Base-by-base conservation (phyloP, 371 early-diverging fungal species). In the Circinella umbellata region DNA sequence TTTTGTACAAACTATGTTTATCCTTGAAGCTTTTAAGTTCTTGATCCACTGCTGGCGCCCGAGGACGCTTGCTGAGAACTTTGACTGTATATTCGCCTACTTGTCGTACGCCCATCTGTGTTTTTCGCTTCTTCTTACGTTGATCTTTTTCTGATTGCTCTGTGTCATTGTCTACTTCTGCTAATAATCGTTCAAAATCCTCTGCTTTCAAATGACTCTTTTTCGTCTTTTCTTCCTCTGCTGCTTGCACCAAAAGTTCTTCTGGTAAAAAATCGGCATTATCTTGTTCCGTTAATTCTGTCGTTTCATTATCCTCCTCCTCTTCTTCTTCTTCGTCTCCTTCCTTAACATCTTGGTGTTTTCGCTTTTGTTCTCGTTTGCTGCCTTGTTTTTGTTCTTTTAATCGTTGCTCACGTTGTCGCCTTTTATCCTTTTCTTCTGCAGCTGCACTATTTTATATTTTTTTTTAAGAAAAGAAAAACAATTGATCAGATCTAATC, bases 11-110 rank as follows among this genome's bases (percentile, higher is more conserved):
- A 5, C 10, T 18, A 46, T 73, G 72, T 9, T 42, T 49, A 11
- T 79, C 68, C 70, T 73, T 72, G 35, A 80, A 77, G 36, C 64
- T 71, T 13, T 70, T 47, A 15, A 84, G 71, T 13, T 54, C 51
- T 59, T 63, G 69, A 34, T 80, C 74, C 2, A 71, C 69, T 15
- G 71, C 76, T 54, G 76, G 73, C 34, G 79, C 68, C 27, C 73
- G 72, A n/a, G 85, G 81, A 8, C 81, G 78, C 11, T 82, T 68
- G 67, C 76, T 80, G 15, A 85, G 59, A 3, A 85, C 83, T 55
- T 78, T 80, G 61, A 85, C 83, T n/a, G 83, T 80, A 66, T 82
- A 85, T 72, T 82, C 83, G 37, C 85, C 85, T 7, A 81, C 80
- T 51, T 38, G 62, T 61, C 71, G 75, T 34, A 70, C 80, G 34